Evolutionary conservation across 768 basidiomycete species (phyloP).

Genomic region (Calocera cornea): DNA sequence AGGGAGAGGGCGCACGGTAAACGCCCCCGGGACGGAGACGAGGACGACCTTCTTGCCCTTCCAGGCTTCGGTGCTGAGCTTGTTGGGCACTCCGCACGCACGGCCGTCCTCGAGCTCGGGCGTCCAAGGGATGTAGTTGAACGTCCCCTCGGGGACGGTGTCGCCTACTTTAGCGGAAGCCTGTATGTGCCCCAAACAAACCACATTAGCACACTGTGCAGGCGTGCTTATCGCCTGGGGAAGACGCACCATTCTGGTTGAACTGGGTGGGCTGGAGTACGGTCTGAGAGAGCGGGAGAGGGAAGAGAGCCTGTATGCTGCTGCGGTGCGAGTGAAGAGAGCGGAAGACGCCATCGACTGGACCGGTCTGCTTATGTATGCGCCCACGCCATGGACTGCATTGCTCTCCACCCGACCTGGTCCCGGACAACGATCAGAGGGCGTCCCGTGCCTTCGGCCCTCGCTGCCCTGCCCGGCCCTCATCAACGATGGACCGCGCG

Average conservation of each 20-base stretch:
- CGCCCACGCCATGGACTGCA: too few relatives aligned
- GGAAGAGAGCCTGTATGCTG: neutral
- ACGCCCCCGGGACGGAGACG: slow-evolving; percentile 67
- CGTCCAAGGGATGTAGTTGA: slow-evolving; percentile 45
- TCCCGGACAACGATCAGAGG: too few relatives aligned
- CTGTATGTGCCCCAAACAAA: too few relatives aligned
- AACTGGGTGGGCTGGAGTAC: neutral
- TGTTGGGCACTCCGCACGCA: slow-evolving; percentile 5
- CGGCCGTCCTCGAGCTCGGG: slow-evolving; percentile 44
- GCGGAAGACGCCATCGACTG: neutral
- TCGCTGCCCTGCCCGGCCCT: too few relatives aligned
- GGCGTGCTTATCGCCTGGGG: too few relatives aligned
- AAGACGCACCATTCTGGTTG: neutral
- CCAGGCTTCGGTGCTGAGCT: slow-evolving; percentile 37
- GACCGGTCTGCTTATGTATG: neutral
- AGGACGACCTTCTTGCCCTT: slow-evolving; percentile 67
- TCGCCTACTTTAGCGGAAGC: slow-evolving; percentile 37
- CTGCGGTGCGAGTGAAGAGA: neutral
- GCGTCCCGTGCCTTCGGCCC: too few relatives aligned
- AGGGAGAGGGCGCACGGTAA: slow-evolving; percentile 40
- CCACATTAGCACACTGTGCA: too few relatives aligned
- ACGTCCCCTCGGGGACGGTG: slow-evolving; percentile 34
- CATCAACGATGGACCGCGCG: too few relatives aligned
- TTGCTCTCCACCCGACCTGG: too few relatives aligned
- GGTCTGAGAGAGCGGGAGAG: neutral